Evolutionary conservation across 176 grass and related monocot species (phyloP).

Genomic region (Pharus latifolius): DNA sequence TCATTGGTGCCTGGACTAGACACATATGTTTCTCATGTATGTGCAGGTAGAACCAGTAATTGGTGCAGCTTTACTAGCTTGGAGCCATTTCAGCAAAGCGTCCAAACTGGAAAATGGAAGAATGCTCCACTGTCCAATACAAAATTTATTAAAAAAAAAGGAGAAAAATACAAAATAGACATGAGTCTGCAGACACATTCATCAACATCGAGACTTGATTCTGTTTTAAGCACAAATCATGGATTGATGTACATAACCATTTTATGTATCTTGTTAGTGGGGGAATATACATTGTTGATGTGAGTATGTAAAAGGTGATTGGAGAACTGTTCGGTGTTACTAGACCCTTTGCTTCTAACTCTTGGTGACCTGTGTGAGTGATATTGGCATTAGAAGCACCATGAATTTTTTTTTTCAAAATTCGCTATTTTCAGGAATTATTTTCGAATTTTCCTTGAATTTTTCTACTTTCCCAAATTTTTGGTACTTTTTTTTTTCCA

Average conservation of each 20-base stretch:
- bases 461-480: too few species aligned
- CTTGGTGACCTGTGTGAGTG: background rate
- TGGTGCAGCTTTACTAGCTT: conserved; percentile 79
- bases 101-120: conserved; percentile 34
- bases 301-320: background rate
- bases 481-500: too few species aligned
- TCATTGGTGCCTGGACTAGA: background rate
- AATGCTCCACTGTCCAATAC: conserved; percentile 9
- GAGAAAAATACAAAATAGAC: background rate
- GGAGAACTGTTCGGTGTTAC: background rate
- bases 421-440: too few species aligned
- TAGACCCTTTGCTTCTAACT: background rate
- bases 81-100: conserved; percentile 34
- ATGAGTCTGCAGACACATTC: background rate
- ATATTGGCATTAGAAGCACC: too few species aligned
- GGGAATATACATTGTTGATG: background rate
- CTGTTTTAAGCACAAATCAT: conserved; percentile 7
- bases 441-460: too few species aligned
- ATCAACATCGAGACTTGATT: background rate
- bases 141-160: background rate
- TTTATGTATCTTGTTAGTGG: background rate
- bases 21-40: background rate
- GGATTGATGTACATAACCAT: background rate
- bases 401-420: too few species aligned
- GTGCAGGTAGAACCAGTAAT: conserved; percentile 82